phyloP scores from a whole-genome alignment of 257 asterid species.

The Nicotiana tomentosiformis region DNA sequence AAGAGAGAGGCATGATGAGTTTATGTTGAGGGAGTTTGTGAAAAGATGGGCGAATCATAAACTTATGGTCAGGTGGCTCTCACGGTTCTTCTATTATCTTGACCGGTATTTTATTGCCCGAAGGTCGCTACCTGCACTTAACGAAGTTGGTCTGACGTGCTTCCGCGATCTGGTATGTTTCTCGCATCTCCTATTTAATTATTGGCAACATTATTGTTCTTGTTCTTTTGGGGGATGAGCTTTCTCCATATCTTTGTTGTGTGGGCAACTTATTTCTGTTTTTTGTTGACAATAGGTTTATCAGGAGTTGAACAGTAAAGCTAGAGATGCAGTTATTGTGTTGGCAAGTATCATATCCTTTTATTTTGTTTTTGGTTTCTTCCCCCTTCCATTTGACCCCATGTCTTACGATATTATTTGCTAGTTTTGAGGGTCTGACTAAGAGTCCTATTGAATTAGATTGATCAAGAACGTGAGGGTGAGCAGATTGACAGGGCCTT shows the following conservation, averaged over 20 bases:
- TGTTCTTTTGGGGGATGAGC: background rate
- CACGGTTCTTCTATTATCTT: constrained; percentile 47
- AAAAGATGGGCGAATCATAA: constrained; percentile 45
- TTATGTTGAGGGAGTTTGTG: constrained; percentile 48
- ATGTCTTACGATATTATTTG: background rate
- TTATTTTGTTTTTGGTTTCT: background rate
- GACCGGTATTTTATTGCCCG: constrained; percentile 39
- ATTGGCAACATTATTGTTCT: background rate
- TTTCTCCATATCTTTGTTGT: background rate
- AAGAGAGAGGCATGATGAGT: constrained; percentile 39
- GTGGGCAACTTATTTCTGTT: background rate
- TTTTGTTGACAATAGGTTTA: constrained; percentile 30
- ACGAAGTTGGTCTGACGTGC: constrained; percentile 41
- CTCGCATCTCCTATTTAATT: constrained; percentile 7
- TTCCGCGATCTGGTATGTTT: constrained; percentile 34
- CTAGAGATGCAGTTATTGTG: constrained; percentile 40
- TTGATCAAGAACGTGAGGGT: constrained; percentile 42
- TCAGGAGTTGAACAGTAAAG: constrained; percentile 33
- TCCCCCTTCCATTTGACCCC: background rate
- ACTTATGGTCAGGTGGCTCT: constrained; percentile 51
- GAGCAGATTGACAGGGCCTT: constrained; percentile 39
- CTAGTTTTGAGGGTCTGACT: background rate
- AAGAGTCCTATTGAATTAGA: constrained; percentile 19
- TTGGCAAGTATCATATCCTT: constrained; percentile 24
- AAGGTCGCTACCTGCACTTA: constrained; percentile 31